These are phyloP conservation scores for Gynandropsis gynandra DNA, from an alignment of 345 rosid species.

Conservation along the genomic window DNA sequence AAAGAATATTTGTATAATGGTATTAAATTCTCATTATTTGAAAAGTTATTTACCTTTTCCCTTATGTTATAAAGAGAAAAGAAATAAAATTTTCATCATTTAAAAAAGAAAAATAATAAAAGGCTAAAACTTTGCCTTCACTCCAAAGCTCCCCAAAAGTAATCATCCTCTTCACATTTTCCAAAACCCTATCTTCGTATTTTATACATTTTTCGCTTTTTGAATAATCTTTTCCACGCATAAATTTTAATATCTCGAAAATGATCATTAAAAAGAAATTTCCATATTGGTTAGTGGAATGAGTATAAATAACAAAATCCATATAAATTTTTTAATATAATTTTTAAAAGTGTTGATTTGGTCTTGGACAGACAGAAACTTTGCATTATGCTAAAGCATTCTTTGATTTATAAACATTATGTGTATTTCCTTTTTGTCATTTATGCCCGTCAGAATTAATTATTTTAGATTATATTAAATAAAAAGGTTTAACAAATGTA, in stretches of 20 bases:
- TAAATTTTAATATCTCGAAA: background rate
- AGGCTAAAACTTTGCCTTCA: constrained; percentile 20
- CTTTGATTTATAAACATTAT: background rate
- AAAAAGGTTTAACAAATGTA: no score
- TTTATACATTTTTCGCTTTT: background rate
- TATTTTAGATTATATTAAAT: no score
- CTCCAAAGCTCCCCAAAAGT: constrained; percentile 19
- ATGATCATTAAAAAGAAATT: background rate
- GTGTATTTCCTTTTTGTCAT: no score
- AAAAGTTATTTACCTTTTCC: constrained; percentile 30
- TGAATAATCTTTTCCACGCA: background rate
- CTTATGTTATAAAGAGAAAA: background rate
- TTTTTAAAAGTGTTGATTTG: background rate
- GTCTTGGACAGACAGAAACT: background rate
- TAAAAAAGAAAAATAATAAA: background rate
- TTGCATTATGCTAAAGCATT: background rate
- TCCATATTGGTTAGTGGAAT: background rate
- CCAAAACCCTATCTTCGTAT: constrained; percentile 13
- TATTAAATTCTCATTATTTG: no score
- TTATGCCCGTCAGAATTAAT: no score
- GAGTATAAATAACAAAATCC: background rate
- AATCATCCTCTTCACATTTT: constrained; percentile 22
- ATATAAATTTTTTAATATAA: no score
- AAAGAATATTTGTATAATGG: no score
- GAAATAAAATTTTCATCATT: background rate